These are phyloP conservation scores for Quercus aquifolioides DNA, from an alignment of 306 rosid genomes.

Conservation along the genomic window DNA sequence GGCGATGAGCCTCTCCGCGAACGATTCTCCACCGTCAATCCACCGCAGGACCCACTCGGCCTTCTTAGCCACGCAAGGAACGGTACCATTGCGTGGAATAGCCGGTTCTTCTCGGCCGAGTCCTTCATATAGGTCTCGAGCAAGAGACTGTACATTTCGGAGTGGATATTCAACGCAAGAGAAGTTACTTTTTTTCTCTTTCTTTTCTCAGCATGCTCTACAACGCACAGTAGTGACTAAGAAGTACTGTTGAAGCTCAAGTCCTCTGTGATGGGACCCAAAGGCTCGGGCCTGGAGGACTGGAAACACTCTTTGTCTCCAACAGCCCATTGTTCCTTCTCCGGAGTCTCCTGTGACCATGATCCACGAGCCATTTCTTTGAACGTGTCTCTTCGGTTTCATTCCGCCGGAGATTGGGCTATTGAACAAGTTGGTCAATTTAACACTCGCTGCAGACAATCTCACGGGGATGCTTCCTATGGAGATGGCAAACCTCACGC, in stretches of 20 bases:
- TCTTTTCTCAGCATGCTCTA: too few relatives aligned
- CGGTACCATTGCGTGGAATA: slow-evolving; percentile 63
- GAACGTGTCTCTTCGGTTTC: slow-evolving; percentile 40
- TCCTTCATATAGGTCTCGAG: slow-evolving; percentile 74
- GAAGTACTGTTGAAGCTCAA: too few relatives aligned
- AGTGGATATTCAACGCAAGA: slow-evolving; percentile 47
- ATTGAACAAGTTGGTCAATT: slow-evolving; percentile 44
- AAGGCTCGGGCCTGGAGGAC: too few relatives aligned
- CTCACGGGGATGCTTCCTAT: slow-evolving; percentile 56
- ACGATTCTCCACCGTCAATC: slow-evolving; percentile 49
- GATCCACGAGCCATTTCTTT: slow-evolving; percentile 40
- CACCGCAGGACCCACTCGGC: slow-evolving; percentile 70
- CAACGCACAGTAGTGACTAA: too few relatives aligned
- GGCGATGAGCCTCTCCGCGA: slow-evolving; percentile 58
- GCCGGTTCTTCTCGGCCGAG: slow-evolving; percentile 41
- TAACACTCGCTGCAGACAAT: slow-evolving; percentile 43
- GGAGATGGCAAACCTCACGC: slow-evolving; percentile 52
- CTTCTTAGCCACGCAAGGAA: slow-evolving; percentile 61
- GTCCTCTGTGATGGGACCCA: too few relatives aligned
- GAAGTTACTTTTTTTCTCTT: too few relatives aligned
- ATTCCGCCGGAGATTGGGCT: slow-evolving; percentile 63
- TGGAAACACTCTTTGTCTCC: slow-evolving; percentile 7
- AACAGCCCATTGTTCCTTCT: slow-evolving; percentile 54
- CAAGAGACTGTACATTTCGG: slow-evolving; percentile 80
- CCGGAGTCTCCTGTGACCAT: slow-evolving; percentile 47